Evolutionary conservation across 1,284 basidiomycete species (phyloP).

Genomic region (Heliocybe sulcata): DNA sequence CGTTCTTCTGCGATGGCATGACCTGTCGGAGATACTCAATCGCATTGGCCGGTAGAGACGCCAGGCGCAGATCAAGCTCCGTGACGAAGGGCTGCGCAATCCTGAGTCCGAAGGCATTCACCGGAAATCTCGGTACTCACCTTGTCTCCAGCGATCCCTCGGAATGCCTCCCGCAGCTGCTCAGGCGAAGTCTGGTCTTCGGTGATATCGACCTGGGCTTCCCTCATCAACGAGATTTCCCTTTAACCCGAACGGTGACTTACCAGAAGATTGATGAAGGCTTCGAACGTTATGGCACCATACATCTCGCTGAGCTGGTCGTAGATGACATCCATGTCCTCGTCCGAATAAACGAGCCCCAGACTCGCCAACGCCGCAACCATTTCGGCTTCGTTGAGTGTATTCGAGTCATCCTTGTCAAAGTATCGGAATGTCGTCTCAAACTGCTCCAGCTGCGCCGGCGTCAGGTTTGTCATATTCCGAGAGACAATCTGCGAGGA

Average conservation of each 20-base stretch:
- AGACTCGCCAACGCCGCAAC: constrained; percentile 90
- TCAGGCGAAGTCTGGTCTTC: constrained; percentile 94
- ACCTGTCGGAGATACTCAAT: constrained; percentile 81
- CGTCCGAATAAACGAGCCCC: constrained; percentile 90
- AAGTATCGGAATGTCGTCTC: constrained; percentile 98
- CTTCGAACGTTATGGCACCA: constrained; percentile 88
- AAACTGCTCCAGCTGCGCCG: constrained; percentile 95
- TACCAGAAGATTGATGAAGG: constrained; percentile 91
- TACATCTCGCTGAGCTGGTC: constrained; percentile 80
- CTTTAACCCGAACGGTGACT: constrained; percentile 12
- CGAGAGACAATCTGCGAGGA: constrained; percentile 68
- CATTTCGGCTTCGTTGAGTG: constrained; percentile 81
- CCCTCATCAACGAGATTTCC: constrained; percentile 3
- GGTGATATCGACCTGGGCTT: constrained; percentile 79
- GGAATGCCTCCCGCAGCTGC: constrained; percentile 91
- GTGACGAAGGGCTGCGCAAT: constrained; percentile 78
- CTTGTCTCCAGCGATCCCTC: constrained; percentile 88
- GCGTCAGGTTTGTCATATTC: constrained; percentile 88
- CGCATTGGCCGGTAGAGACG: constrained; percentile 73
- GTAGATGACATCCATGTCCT: constrained; percentile 84
- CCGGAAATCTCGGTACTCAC: constrained; percentile 32
- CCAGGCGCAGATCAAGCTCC: constrained; percentile 86
- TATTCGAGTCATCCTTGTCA: constrained; percentile 89
- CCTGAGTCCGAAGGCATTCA: constrained; percentile 3
- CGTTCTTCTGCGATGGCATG: constrained; percentile 52